Evolutionary conservation across 108 stramenopile species (phyloP).

Genomic region (Cylindrotheca closterium): DNA sequence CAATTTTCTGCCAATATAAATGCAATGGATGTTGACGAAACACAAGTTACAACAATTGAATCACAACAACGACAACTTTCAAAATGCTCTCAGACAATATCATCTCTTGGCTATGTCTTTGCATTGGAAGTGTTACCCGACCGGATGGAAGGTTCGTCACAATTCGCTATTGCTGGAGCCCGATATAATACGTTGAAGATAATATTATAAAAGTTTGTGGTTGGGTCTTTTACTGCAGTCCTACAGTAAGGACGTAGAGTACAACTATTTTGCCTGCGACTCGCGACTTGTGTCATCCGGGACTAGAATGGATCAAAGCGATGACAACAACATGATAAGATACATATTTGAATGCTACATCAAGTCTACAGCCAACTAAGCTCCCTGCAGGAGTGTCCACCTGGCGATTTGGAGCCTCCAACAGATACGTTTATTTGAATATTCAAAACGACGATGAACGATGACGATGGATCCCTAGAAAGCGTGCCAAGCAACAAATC

Average conservation of each 20-base stretch:
- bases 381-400: too few species aligned
- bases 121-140: constrained; percentile 40
- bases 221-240: too few species aligned
- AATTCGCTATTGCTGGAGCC: constrained; percentile 48
- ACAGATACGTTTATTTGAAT: too few species aligned
- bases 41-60: background rate
- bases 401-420: too few species aligned
- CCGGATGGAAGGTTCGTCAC: constrained; percentile 13
- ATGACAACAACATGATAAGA: too few species aligned
- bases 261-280: too few species aligned
- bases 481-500: background rate
- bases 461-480: background rate
- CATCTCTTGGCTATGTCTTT: constrained; percentile 50
- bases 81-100: background rate
- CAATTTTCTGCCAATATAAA: background rate
- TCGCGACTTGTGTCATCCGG: too few species aligned
- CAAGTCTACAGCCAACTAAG: too few species aligned
- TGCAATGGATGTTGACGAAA: background rate
- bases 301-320: too few species aligned
- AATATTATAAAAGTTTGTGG: constrained; percentile 28
- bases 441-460: background rate
- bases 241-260: background rate
- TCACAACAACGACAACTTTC: too few species aligned
- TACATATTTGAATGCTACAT: too few species aligned
- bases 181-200: constrained; percentile 58